Base-by-base conservation (phyloP, 495 filamentous ascomycete genomes). In the Niebla homalea region DNA sequence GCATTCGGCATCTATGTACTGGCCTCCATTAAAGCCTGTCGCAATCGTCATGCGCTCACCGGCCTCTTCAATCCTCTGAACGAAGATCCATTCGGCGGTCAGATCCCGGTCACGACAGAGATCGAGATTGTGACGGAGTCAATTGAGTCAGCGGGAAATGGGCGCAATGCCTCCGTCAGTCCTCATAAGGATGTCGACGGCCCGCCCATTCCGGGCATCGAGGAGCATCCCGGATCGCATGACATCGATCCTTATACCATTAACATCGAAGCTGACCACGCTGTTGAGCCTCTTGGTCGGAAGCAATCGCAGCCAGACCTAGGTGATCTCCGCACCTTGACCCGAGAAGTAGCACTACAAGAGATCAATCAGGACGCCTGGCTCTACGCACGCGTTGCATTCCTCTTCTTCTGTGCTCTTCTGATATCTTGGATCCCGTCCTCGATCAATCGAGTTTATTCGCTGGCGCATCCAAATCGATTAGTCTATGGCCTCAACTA, bases 401-500 rank as follows among this genome's bases (percentile, higher is more conserved):
- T 90, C 58, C 70, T 93, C n/a, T 93, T 92, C 69, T 93, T 93
- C 61, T 70, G 81, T 12, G 85, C 84, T 0, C 70, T 94, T 46
- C 69, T 89, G 36, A 75, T 90, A 36, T 89, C 86, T 18, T 94
- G 88, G 87, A 79, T 80, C 5, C 88, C 88, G 1, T 89, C 86
- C 1, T 85, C 81, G 18, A 71, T 80, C 49, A 93, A 93, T 62
- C 73, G 88, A 19, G 75, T 89, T 21, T 89, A 85, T 64, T 75
- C 74, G 15, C 60, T 89, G 16, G 68, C 79, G 5, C 64, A 81
- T 57, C 67, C 70, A 0, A 67, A 76, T 23, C 43, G 71, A 1
- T 64, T 74, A 5, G 71, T 68, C 22, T 76, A 81, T 44, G 67
- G 68, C 20, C 73, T 93, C 22, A 80, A 85, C 55, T 83, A 81